Conservation (phyloP, 148 eudicot genomes). For the Beta vulgaris region DNA sequence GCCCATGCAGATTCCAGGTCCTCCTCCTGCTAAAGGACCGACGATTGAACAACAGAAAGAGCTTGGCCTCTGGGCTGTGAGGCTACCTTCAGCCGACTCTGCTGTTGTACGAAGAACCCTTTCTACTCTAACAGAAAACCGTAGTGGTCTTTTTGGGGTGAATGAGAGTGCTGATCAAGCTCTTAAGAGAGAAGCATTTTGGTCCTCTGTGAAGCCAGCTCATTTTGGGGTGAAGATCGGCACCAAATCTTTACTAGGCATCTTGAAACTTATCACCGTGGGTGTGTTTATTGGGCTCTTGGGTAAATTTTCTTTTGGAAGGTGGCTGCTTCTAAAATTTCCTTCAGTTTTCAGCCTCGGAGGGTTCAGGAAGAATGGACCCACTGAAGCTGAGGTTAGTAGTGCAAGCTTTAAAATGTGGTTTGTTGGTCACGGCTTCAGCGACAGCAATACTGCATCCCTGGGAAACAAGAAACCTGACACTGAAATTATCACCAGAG, state of each 20-base stretch:
- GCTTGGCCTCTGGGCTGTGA: slow-evolving; percentile 75
- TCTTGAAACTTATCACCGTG: slow-evolving; percentile 40
- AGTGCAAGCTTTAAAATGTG: slow-evolving; percentile 91
- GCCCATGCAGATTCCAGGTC: slow-evolving; percentile 72
- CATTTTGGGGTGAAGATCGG: slow-evolving; percentile 81
- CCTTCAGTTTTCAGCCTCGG: slow-evolving; percentile 85
- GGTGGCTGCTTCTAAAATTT: slow-evolving; percentile 70
- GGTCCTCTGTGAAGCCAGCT: slow-evolving; percentile 81
- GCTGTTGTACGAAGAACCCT: slow-evolving; percentile 76
- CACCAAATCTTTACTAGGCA: slow-evolving; percentile 53
- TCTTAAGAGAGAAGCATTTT: slow-evolving; percentile 55
- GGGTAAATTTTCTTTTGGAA: slow-evolving; percentile 52
- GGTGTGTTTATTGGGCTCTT: slow-evolving; percentile 63
- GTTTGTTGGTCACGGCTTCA: slow-evolving; percentile 76
- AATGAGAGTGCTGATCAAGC: slow-evolving; percentile 55
- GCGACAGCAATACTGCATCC: slow-evolving; percentile 32
- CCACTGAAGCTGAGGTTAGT: slow-evolving; percentile 75
- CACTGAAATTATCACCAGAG: slow-evolving; percentile 70
- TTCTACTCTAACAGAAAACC: slow-evolving; percentile 57
- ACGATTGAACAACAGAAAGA: slow-evolving; percentile 66
- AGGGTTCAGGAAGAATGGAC: slow-evolving; percentile 66
- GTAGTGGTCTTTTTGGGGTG: slow-evolving; percentile 61
- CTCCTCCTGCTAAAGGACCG: slow-evolving; percentile 63
- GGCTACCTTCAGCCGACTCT: slow-evolving; percentile 82
- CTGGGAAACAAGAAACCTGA: slow-evolving; percentile 44